Conservation (phyloP, 164 flowering plant genomes). For the Malania oleifera region DNA sequence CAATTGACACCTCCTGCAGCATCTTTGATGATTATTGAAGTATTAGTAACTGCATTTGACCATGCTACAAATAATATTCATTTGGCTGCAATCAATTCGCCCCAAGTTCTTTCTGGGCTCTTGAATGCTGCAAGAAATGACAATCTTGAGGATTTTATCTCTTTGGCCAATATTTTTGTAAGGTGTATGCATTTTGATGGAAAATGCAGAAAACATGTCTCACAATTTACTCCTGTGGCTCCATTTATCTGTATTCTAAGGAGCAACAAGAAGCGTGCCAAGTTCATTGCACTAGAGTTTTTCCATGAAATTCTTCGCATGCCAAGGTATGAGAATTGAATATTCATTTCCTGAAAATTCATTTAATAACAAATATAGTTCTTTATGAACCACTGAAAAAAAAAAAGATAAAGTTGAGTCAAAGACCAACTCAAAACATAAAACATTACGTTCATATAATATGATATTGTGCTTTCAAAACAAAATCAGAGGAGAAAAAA, state of each 20-base stretch:
- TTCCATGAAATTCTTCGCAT: constrained; percentile 60
- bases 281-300: constrained; percentile 45
- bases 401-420: too few species aligned
- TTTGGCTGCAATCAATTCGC: constrained; percentile 52
- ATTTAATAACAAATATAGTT: not conserved
- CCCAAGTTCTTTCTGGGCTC: constrained; percentile 46
- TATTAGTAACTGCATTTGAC: constrained; percentile 60
- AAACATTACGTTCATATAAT: not conserved
- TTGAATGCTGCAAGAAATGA: constrained; percentile 30
- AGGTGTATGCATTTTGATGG: constrained; percentile 73
- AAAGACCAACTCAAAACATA: too few species aligned
- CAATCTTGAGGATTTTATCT: constrained; percentile 38
- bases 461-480: too few species aligned
- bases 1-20: constrained; percentile 57
- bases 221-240: constrained; percentile 40
- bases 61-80: constrained; percentile 41
- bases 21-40: constrained; percentile 69
- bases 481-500: too few species aligned
- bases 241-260: constrained; percentile 46
- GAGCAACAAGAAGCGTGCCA: constrained; percentile 46
- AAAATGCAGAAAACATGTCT: constrained; percentile 46
- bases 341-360: not conserved
- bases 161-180: constrained; percentile 53
- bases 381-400: too few species aligned
- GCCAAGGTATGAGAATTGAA: constrained; percentile 50